Evolutionary conservation across 805 yeast genomes (phyloP), one percentile per base, ranked within the genome.

Genomic region (Myxozyma udenii): DNA sequence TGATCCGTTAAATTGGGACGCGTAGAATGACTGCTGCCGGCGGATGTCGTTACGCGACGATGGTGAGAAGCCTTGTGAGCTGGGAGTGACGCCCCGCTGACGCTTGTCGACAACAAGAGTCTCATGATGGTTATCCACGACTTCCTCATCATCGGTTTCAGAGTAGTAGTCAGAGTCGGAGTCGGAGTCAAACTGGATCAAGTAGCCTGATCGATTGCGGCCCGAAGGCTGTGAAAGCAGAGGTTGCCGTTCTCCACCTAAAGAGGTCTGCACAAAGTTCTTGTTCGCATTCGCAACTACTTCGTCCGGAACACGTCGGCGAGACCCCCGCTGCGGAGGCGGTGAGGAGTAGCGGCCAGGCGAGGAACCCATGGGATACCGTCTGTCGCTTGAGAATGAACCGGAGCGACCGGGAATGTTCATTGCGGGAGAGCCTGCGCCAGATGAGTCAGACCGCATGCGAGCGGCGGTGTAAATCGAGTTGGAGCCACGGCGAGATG

Each of bases 201-300:
- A 35, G 22, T 53, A 46, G n/a, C 41, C 38, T 3, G 24, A 25
- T n/a, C 44, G 30, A 24, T 30, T 22, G 18, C 40, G 21, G 6
- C 19, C 25, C 2, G 33, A 12, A 9, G 51, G 47, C 16, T 43
- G 40, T 7, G 41, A 24, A 11, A 53, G 28, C 11, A 55, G 36
- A 5, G 59, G 59, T 32, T 55, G 59, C 18, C 60, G 51, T 41
- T 53, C 60, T 14, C 53, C 53, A 12, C 40, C 57, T 4, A 50
- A 26, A 19, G 54, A 23, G 12, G 60, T 53, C 51, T 55, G 57
- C 30, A 52, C 56, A 25, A 46, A 48, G 24, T 45, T 50, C 23
- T 43, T 41, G n/a, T 26, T 19, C 35, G 23, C 39, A 24, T 40
- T 32, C 19, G 45, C 46, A 25, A 36, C 55, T 7, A 42, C 33